Evolutionary conservation across 331 rosid genomes (phyloP), one percentile per base, ranked within the genome.

Genomic region (Malus hybrid): DNA sequence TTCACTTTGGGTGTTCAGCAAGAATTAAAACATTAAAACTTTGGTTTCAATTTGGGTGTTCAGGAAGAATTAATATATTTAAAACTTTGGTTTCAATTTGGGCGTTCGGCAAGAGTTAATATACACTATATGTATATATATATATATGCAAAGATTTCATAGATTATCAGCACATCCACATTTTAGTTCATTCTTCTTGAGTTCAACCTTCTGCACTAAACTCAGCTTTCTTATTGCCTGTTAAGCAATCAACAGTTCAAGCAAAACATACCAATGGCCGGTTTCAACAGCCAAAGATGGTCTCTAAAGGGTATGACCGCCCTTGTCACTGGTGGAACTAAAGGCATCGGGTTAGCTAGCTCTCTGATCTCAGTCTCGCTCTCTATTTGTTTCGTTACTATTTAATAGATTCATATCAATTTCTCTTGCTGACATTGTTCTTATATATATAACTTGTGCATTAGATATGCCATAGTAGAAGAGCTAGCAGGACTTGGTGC

Each of bases 401-500:
- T 14, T 48, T 48, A 48, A 7, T 48, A 48, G 18, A 48, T 48
- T 48, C 8, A 16, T 16, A 52, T 52, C 18, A 3, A 56, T 8
- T 8, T 56, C 6, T 20, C 28, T 56, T 1, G 24, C 14, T 57
- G 5, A 57, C 11, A 1, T 57, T 57, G 57, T 57, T 57, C 13
- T 9, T 20, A 2, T 57, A 10, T 8, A 57, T 8, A 57, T 57
- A n/a, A 57, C 22, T 57, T 52, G 57, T 52, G 20, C 57, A 57
- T 57, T 39, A 91, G 91, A 79, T 69, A 76, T 27, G 89, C 89
- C 16, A 85, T 87, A 24, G 96, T 83, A 59, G 90, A 90, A 63
- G 93, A 92, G 75, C 77, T 92, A 19, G 87, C 83, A 6, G 90
- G 82, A 74, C 81, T 93, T 62, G 96, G 96, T 7, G 96, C 90